Conservation (phyloP, 2,329 filamentous ascomycete genomes). For the Pseudocercospora eumusae region DNA sequence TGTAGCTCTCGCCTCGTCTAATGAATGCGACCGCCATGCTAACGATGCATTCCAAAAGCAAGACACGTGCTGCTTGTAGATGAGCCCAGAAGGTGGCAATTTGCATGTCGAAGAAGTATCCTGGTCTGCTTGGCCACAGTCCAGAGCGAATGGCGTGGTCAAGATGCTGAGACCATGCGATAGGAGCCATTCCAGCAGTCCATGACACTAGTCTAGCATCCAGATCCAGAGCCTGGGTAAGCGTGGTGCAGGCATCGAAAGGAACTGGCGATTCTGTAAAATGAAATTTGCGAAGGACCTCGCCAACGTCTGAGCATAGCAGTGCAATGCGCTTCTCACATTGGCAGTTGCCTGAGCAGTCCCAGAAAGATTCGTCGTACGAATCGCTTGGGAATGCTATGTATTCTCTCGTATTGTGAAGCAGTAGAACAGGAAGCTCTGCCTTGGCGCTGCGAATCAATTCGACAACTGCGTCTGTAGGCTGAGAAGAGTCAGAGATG, state of each 20-base stretch:
- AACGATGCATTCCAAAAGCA: not conserved
- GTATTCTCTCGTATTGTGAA: not conserved
- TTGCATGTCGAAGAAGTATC: constrained; percentile 6
- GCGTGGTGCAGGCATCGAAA: not conserved
- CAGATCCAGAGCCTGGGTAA: not conserved
- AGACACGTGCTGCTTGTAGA: not conserved
- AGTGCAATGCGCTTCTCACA: not conserved
- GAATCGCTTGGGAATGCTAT: not conserved
- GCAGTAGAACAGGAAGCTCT: not conserved
- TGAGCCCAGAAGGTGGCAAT: constrained; percentile 2
- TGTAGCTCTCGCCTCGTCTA: not conserved
- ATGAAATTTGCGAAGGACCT: not conserved
- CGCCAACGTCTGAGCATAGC: not conserved
- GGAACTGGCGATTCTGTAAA: not conserved
- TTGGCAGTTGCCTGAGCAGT: not conserved
- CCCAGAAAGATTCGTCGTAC: not conserved
- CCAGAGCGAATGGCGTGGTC: not conserved
- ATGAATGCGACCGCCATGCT: not conserved
- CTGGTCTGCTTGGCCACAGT: not conserved
- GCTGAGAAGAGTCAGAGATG: not conserved
- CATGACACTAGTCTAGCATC: not conserved
- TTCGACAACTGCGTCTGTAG: not conserved
- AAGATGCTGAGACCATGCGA: not conserved
- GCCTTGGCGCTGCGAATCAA: constrained; percentile 1
- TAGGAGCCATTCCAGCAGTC: not conserved